These are phyloP conservation scores for Paxillus rubicundulus DNA, from an alignment of 768 basidiomycete species.

Conservation along the genomic window DNA sequence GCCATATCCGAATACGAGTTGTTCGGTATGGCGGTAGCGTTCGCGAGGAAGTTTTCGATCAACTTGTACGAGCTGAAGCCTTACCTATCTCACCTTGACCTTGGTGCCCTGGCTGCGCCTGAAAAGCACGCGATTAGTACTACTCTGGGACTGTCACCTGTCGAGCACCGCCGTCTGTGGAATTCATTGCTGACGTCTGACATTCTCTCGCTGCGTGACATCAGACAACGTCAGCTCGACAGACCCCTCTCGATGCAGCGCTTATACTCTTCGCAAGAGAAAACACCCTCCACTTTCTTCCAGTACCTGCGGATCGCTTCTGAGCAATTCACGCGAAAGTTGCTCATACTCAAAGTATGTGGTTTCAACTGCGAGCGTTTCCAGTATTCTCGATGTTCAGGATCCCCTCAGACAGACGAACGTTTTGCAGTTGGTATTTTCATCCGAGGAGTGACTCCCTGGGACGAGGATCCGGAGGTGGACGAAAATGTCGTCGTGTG, in stretches of 20 bases:
- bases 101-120: constrained; percentile 49
- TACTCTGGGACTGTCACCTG: constrained; percentile 38
- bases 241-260: constrained; percentile 57
- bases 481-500: constrained; percentile 59
- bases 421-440: constrained; percentile 64
- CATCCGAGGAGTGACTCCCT: constrained; percentile 55
- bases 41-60: constrained; percentile 43
- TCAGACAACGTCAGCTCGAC: constrained; percentile 49
- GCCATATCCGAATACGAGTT: constrained; percentile 62
- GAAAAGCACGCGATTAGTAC: constrained; percentile 54
- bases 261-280: constrained; percentile 54
- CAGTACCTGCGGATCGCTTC: constrained; percentile 56
- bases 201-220: constrained; percentile 49
- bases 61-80: constrained; percentile 39
- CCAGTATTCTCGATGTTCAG: not conserved
- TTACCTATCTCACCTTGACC: constrained; percentile 52
- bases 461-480: constrained; percentile 59
- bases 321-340: constrained; percentile 55
- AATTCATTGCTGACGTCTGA: constrained; percentile 63
- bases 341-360: constrained; percentile 56
- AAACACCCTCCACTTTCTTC: constrained; percentile 57
- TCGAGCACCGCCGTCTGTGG: constrained; percentile 53
- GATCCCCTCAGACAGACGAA: constrained; percentile 48
- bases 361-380: not conserved
- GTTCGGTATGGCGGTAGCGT: constrained; percentile 46